Evolutionary conservation across 2,329 filamentous ascomycete species (phyloP).

Genomic region (Phoma sp.): DNA sequence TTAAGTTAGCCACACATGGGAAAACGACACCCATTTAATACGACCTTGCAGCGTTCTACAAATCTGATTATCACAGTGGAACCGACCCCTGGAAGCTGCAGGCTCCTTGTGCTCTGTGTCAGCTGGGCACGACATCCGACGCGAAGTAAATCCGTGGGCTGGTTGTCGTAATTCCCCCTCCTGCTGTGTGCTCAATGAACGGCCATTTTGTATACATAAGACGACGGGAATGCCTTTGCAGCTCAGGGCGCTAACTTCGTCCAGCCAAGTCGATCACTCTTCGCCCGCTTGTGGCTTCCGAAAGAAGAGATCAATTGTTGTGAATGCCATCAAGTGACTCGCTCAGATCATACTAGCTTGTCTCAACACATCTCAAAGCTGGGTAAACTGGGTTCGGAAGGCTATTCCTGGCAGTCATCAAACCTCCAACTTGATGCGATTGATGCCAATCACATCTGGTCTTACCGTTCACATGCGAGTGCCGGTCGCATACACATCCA

Average conservation of each 20-base stretch:
- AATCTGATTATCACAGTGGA: background rate
- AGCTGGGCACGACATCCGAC: constrained; percentile 38
- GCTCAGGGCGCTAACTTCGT: constrained; percentile 14
- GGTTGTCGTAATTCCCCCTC: constrained; percentile 31
- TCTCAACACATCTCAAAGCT: constrained; percentile 2
- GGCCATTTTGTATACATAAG: constrained; percentile 16
- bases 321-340: constrained; percentile 5
- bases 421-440: background rate
- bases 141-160: constrained; percentile 25
- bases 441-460: background rate
- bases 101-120: constrained; percentile 41
- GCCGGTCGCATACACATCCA: too few relatives aligned
- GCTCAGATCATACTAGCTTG: background rate
- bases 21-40: constrained; percentile 28
- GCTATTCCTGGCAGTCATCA: background rate
- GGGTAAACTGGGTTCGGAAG: background rate
- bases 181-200: constrained; percentile 19
- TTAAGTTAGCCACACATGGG: constrained; percentile 20
- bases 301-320: background rate
- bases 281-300: constrained; percentile 5
- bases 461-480: background rate
- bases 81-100: constrained; percentile 39
- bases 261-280: background rate
- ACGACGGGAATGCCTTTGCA: constrained; percentile 12
- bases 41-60: constrained; percentile 1